A percentile compares a stretch with the other conserved stretches of the same genome.
Evolutionary conservation across 352 stramenopile genomes (phyloP).

Genomic region (Pythium vanterpoolii): DNA sequence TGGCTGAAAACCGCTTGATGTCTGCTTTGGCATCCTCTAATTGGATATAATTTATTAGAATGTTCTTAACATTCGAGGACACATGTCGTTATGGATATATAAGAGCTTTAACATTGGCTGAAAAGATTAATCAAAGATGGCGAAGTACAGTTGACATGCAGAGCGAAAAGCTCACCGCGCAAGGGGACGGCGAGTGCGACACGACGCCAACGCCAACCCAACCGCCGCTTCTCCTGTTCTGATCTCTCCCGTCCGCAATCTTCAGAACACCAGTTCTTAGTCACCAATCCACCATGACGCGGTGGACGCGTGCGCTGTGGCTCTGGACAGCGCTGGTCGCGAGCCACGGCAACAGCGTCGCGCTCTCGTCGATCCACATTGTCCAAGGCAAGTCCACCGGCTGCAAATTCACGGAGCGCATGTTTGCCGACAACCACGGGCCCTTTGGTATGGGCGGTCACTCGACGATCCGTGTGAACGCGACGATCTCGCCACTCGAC

Average conservation of each 20-base stretch:
- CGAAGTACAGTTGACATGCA: slow-evolving; percentile 21
- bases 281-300: slow-evolving; percentile 10
- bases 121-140: slow-evolving; percentile 19
- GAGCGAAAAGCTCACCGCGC: not conserved
- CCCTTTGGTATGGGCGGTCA: slow-evolving; percentile 42
- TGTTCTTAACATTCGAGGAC: slow-evolving; percentile 2
- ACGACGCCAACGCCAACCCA: slow-evolving; percentile 17
- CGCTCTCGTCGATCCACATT: slow-evolving; percentile 53
- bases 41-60: not conserved
- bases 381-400: slow-evolving; percentile 53
- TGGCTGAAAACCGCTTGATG: slow-evolving; percentile 6
- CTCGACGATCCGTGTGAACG: slow-evolving; percentile 50
- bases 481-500: slow-evolving; percentile 40
- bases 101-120: slow-evolving; percentile 13
- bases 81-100: not conserved
- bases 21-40: not conserved
- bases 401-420: slow-evolving; percentile 68
- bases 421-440: slow-evolving; percentile 70
- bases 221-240: not conserved
- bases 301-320: slow-evolving; percentile 23
- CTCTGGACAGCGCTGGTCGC: slow-evolving; percentile 23
- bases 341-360: slow-evolving; percentile 28
- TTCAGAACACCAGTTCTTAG: not conserved
- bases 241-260: not conserved
- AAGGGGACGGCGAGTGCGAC: slow-evolving; percentile 28